phyloP scores from a whole-genome alignment of 768 basidiomycete species.

The Xanthoconium stramineum region DNA sequence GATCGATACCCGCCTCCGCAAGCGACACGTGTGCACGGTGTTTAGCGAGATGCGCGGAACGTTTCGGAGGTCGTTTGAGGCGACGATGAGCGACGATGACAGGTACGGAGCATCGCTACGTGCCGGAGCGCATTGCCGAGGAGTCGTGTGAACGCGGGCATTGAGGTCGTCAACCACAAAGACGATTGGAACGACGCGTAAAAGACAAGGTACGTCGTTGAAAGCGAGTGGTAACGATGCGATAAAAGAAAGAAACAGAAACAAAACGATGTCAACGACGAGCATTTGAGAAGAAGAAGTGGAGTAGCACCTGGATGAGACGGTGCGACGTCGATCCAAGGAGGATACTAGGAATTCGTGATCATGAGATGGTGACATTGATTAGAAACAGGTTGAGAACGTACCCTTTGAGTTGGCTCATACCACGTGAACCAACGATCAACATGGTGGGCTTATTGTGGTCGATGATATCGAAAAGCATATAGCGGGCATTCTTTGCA shows the following conservation, averaged over 20 bases:
- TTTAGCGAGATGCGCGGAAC: slow-evolving; percentile 74
- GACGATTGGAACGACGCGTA: background rate
- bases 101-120: slow-evolving; percentile 88
- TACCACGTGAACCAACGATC: slow-evolving; percentile 89
- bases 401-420: slow-evolving; percentile 85
- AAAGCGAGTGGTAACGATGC: background rate
- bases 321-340: slow-evolving; percentile 96
- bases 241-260: background rate
- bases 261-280: background rate
- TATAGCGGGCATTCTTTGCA: slow-evolving; percentile 90
- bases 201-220: background rate
- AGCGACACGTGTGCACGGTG: slow-evolving; percentile 82
- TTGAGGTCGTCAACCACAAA: background rate
- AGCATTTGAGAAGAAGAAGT: background rate
- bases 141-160: background rate
- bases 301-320: slow-evolving; percentile 64
- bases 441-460: slow-evolving; percentile 85
- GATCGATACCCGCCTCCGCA: slow-evolving; percentile 82
- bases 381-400: slow-evolving; percentile 16
- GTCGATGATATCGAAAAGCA: slow-evolving; percentile 90
- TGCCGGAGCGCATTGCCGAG: background rate
- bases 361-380: background rate
- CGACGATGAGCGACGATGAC: slow-evolving; percentile 95
- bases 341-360: slow-evolving; percentile 57
- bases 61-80: slow-evolving; percentile 82